Evolutionary conservation across 345 rosid species (phyloP), one percentile per base, ranked within the genome.

Genomic region (Arabidopsis suecica): DNA sequence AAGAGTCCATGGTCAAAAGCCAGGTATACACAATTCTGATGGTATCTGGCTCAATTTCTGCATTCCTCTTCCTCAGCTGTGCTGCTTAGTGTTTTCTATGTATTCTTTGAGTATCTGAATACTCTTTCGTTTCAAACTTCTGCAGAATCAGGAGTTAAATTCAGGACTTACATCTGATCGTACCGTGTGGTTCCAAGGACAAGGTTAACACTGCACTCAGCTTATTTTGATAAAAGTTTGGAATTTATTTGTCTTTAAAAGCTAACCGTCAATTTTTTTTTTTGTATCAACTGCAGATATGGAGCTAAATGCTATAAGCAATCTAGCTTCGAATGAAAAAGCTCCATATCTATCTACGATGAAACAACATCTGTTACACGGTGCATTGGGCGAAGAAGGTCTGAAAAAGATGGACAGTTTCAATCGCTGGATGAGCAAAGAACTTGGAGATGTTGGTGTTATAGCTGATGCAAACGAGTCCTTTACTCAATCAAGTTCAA

Each of bases 371-470:
- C 36, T 88, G 62, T 69, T 85, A 58, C 85, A 86, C 51, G 80
- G 83, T 69, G 74, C 88, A 62, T 45, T 79, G 28, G 74, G 81
- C 5, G 91, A 81, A 72, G 91, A 83, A 56, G 87, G 92, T 77
- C 72, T 95, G 78, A 89, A 89, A 83, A 95, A 95, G 82, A 82
- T 85, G 75, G 99, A 95, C 73, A 95, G 99, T 74, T 95, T 95
- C 84, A 84, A 82, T 61, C 87, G 93, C 54, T 92, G 99, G 99
- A 88, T 90, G 93, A 89, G 91, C 78, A 92, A 86, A 78, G 97
- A 90, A 82, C 90, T 95, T 67, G 96, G 86, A 76, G 97, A 95
- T 79, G 97, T 89, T 58, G 84, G 82, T 80, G 97, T 84, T 76
- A 86, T 88, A 44, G 93, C 84, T 75, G 91, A 90, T 77, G 93